Conservation (phyloP, 225 moss, liverwort and hornwort genomes). For the Straminergon stramineum region DNA sequence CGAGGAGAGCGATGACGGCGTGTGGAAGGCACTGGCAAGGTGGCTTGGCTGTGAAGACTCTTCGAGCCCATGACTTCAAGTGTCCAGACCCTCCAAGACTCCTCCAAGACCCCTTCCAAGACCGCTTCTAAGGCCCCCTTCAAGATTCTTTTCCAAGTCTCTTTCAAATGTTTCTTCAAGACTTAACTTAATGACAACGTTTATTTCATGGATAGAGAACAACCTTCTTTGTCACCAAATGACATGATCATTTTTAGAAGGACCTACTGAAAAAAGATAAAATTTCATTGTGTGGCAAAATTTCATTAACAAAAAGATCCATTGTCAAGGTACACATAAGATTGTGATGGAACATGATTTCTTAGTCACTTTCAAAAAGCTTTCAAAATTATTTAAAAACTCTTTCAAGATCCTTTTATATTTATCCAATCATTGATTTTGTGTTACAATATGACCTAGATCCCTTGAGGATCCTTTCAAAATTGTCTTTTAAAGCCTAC, state of each 20-base stretch:
- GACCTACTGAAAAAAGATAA: rapidly evolving
- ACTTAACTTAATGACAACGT: neutral
- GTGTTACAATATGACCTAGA: neutral
- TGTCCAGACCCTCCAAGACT: neutral
- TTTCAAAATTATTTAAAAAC: neutral
- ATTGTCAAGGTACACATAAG: rapidly evolving
- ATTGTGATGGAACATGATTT: neutral
- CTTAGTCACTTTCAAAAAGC: neutral
- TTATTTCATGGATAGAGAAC: neutral
- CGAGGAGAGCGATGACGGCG: neutral
- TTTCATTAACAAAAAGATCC: neutral
- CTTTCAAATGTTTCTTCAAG: neutral
- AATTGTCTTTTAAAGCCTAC: neutral
- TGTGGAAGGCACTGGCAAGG: neutral
- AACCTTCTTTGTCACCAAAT: no score
- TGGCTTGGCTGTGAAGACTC: neutral
- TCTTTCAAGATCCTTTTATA: neutral
- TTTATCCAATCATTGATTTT: neutral
- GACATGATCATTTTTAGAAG: neutral
- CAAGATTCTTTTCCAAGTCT: neutral
- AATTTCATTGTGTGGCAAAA: neutral
- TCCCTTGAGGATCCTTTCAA: rapidly evolving
- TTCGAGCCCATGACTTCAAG: neutral
- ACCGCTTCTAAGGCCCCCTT: neutral
- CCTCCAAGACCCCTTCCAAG: neutral